Conservation (phyloP, 768 basidiomycete species). For the Mycena pura region DNA sequence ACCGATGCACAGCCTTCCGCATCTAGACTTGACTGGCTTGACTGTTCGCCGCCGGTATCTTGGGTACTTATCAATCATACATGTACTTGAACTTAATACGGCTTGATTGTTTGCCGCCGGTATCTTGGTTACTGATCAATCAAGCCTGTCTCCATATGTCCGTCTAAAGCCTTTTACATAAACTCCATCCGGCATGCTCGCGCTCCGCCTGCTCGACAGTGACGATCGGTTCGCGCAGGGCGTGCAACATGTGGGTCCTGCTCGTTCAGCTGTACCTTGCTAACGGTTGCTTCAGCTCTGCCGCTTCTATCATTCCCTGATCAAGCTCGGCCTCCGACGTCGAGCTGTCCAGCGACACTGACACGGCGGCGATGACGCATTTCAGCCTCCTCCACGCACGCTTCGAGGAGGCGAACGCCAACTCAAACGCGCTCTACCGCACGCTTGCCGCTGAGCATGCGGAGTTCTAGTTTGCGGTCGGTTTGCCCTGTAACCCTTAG, state of each 20-base stretch:
- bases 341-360: conserved; percentile 66
- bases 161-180: no score
- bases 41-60: no score
- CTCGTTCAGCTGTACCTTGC: not conserved
- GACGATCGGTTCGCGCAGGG: conserved; percentile 79
- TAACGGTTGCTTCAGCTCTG: conserved; percentile 57
- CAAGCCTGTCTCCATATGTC: no score
- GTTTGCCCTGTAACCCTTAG: no score
- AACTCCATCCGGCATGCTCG: no score
- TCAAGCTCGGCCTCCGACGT: conserved; percentile 58
- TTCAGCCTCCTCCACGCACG: conserved; percentile 76
- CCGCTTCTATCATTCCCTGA: conserved; percentile 75
- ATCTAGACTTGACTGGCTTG: no score
- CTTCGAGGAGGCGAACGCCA: conserved; percentile 77
- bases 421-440: conserved; percentile 78
- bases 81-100: no score
- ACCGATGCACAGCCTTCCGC: no score
- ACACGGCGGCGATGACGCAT: conserved; percentile 79
- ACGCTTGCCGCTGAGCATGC: conserved; percentile 52
- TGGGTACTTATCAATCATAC: no score
- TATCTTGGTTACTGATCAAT: no score
- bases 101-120: no score
- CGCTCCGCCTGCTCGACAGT: no score
- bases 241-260: conserved; percentile 66
- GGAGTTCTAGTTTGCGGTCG: conserved; percentile 1